Evolutionary conservation across 495 filamentous ascomycete species (phyloP).

Genomic region (Entonaema liquescens): DNA sequence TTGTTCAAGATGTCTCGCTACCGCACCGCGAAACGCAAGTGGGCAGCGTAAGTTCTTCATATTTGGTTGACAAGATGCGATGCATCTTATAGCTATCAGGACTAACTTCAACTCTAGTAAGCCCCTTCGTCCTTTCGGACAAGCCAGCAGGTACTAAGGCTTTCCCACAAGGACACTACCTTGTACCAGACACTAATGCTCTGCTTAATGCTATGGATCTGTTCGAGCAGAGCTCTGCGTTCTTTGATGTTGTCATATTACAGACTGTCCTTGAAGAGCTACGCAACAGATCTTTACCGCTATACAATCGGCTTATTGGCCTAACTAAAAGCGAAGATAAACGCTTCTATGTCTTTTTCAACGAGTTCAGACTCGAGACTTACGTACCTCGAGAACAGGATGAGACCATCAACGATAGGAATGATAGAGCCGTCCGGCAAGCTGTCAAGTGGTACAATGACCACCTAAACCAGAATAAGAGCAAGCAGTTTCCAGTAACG

Average conservation of each 20-base stretch:
- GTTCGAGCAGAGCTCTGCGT: conserved; percentile 89
- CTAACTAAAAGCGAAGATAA: conserved; percentile 95
- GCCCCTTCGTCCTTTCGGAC: conserved; percentile 86
- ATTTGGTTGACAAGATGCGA: neutral
- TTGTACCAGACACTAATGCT: conserved; percentile 96
- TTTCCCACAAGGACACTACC: conserved; percentile 89
- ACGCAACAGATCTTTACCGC: conserved; percentile 87
- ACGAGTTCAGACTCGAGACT: conserved; percentile 94
- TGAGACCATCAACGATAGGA: conserved; percentile 95
- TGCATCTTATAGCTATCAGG: neutral
- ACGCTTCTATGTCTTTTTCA: conserved; percentile 98
- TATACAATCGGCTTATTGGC: conserved; percentile 91
- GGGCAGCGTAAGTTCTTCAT: conserved; percentile 68
- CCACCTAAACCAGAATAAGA: conserved; percentile 72
- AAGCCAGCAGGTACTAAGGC: conserved; percentile 81
- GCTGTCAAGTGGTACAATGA: conserved; percentile 89
- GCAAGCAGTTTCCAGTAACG: conserved; percentile 72
- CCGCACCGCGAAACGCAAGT: conserved; percentile 78
- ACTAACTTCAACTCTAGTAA: conserved; percentile 59
- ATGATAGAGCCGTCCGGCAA: conserved; percentile 88
- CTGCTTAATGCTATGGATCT: conserved; percentile 95
- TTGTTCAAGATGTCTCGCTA: conserved; percentile 74
- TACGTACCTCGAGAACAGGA: conserved; percentile 76
- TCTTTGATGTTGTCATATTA: conserved; percentile 93
- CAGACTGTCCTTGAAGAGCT: conserved; percentile 97